A percentile compares a stretch with the other conserved stretches of the same genome.
Evolutionary conservation across 2,329 filamentous ascomycete species (phyloP).

Genomic region (Pyrenochaeta sp.): DNA sequence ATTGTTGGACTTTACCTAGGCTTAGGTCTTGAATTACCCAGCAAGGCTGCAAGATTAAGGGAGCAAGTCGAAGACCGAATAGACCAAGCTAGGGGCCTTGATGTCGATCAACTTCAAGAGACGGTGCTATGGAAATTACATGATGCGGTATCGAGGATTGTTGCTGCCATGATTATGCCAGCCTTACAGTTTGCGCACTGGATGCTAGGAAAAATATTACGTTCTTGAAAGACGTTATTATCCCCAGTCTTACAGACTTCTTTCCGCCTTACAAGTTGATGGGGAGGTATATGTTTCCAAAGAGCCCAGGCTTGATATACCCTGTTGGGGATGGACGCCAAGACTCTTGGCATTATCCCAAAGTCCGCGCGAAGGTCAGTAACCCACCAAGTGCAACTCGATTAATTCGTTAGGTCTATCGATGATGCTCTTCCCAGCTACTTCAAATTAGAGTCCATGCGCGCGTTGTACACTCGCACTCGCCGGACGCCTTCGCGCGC

Average conservation of each 20-base stretch:
- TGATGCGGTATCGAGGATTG: conserved; percentile 33
- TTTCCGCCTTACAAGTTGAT: background rate
- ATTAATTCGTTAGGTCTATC: too few species aligned
- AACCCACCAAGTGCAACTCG: too few species aligned
- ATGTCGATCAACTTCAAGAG: conserved; percentile 39
- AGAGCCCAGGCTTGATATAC: too few species aligned
- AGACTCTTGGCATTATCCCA: background rate
- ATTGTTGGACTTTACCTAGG: conserved; percentile 44
- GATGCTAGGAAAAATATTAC: conserved; percentile 42
- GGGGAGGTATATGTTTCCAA: background rate
- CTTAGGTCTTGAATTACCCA: conserved; percentile 41
- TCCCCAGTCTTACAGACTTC: background rate
- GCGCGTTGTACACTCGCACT: too few species aligned
- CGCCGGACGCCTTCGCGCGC: too few species aligned
- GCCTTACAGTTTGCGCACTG: conserved; percentile 44
- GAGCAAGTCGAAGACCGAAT: conserved; percentile 39
- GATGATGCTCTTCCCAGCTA: too few species aligned
- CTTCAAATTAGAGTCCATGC: too few species aligned
- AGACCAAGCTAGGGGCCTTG: conserved; percentile 34
- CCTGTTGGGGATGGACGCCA: background rate
- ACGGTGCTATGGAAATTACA: conserved; percentile 47
- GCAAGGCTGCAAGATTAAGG: conserved; percentile 40
- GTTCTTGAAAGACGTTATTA: conserved; percentile 14
- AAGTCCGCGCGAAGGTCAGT: too few species aligned
- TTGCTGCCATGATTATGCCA: conserved; percentile 43